Base-by-base conservation (phyloP, 139 green algal genomes). In the Ettlia oleoabundans region DNA sequence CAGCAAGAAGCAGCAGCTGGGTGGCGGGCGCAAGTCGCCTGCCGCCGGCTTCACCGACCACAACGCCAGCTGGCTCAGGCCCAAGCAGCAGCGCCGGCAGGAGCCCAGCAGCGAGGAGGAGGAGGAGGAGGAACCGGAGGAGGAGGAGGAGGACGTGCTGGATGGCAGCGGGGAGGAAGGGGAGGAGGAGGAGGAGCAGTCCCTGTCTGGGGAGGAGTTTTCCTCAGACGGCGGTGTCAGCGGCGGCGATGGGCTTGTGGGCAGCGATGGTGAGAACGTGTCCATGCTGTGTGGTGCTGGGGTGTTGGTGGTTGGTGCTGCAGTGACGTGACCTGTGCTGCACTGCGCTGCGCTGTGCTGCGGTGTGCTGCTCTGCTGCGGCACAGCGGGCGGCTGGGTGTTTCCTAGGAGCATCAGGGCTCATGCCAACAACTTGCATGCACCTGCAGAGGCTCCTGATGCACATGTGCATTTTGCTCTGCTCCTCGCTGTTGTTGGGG, bases 21-120 rank as follows among this genome's bases (percentile, higher is more conserved):
- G 42, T 10, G 26, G 22, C 28, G 40, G 71, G 51, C 51, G 33
- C 7, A 52, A 65, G 51, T 15, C 30, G 2, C 32, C 51, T 9
- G 41, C 76, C 8, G 22, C 61, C 3, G 91, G 86, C 1, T 96
- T 96, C 81, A 88, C 82, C 18, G 93, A 96, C 52, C 63, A 91
- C 22, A 96, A 96, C 61, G 83, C 83, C 3, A 89, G 83, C n/a
- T 96, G 93, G 93, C 87, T 96, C 4, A 95, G 94, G 84, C 91
- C 90, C 53, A 90, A 86, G 74, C 4, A 33, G 52, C 72, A 47
- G 76, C 74, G 86, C 5, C n/a, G n/a, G n/a, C 9, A 77, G 24
- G 55, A 89, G 32, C 35, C 42, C 43, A 79, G 81, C 43, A 53
- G 52, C 47, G 77, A 66, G 22, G 64, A 73, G 55, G 86, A 89